Percentiles rank a stretch among this genome's conserved stretches.
Conservation (phyloP, 2,329 filamentous ascomycete species). For the Chaetomiaceae sp. region DNA sequence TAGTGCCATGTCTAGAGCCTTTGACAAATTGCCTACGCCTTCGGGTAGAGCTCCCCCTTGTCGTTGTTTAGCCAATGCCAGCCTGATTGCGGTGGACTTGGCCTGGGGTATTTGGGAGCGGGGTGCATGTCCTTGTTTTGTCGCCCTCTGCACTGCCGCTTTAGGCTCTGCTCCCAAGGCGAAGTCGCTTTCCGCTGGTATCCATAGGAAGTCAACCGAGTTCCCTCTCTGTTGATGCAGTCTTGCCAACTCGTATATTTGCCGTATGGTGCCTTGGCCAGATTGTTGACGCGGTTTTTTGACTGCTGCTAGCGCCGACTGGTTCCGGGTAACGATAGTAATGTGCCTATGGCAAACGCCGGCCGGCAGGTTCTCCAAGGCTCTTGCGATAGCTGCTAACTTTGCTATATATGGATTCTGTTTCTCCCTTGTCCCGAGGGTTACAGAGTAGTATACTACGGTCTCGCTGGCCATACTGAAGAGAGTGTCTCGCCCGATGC, state of each 20-base stretch:
- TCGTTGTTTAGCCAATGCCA: too few relatives aligned
- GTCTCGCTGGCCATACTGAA: constrained; percentile 6
- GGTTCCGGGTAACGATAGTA: constrained; percentile 8
- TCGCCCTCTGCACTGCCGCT: constrained; percentile 11
- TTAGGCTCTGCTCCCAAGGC: constrained; percentile 6
- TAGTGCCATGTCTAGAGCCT: too few relatives aligned
- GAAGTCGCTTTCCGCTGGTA: constrained; percentile 11
- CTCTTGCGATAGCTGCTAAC: constrained; percentile 13
- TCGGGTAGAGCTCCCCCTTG: too few relatives aligned
- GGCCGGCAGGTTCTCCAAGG: constrained; percentile 8
- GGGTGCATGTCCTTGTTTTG: not conserved
- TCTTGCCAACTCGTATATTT: too few relatives aligned
- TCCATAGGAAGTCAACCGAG: constrained; percentile 6
- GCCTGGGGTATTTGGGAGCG: not conserved
- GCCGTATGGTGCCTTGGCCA: too few relatives aligned
- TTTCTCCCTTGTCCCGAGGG: constrained; percentile 12
- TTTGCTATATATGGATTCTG: constrained; percentile 16
- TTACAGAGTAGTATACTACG: constrained; percentile 5
- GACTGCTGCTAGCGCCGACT: constrained; percentile 10
- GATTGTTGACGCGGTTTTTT: too few relatives aligned
- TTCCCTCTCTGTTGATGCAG: too few relatives aligned
- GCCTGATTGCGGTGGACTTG: not conserved
- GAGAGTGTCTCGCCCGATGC: constrained; percentile 7
- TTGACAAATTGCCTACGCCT: too few relatives aligned
- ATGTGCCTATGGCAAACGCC: constrained; percentile 4